Percentiles rank a stretch among this genome's conserved stretches.
phyloP scores from a whole-genome alignment of 352 stramenopile genomes.

The Phytophthora hibernalis region DNA sequence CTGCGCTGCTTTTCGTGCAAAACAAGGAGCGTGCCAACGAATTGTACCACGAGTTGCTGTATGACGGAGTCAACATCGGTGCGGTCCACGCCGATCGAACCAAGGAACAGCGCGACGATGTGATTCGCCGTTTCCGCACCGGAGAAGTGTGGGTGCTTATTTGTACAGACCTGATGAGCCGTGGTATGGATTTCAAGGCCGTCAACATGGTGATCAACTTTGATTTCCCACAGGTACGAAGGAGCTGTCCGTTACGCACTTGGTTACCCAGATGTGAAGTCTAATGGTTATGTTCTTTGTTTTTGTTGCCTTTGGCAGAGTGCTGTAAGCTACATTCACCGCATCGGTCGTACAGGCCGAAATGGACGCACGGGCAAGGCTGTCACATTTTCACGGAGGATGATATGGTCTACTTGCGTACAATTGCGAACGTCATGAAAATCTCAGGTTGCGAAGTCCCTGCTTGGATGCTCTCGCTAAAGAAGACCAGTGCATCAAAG shows the following conservation, averaged over 20 bases:
- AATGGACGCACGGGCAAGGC: constrained; percentile 93
- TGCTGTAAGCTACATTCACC: constrained; percentile 96
- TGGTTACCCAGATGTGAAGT: not conserved
- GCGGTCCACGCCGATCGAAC: constrained; percentile 97
- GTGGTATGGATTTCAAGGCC: constrained; percentile 99
- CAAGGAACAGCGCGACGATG: constrained; percentile 93
- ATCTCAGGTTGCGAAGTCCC: constrained; percentile 97
- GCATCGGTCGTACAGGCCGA: constrained; percentile 96
- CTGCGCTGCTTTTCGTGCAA: constrained; percentile 98
- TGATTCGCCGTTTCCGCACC: constrained; percentile 96
- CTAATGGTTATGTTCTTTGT: not conserved
- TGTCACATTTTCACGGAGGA: constrained; percentile 98
- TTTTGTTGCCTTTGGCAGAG: constrained; percentile 45
- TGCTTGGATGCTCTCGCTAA: constrained; percentile 98
- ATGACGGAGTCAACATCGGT: constrained; percentile 98
- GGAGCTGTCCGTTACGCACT: not conserved
- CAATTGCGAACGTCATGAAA: constrained; percentile 99
- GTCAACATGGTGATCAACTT: constrained; percentile 99
- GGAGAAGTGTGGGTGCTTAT: constrained; percentile 99
- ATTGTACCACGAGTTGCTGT: constrained; percentile 97
- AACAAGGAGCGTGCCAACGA: constrained; percentile 98
- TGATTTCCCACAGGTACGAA: constrained; percentile 94
- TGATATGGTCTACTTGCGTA: constrained; percentile 94
- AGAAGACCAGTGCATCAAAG: constrained; percentile 85
- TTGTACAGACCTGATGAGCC: constrained; percentile 98